These are phyloP conservation scores for Pseudisothecium myosuroides DNA, from an alignment of 225 moss, liverwort and hornwort genomes.

Conservation along the genomic window DNA sequence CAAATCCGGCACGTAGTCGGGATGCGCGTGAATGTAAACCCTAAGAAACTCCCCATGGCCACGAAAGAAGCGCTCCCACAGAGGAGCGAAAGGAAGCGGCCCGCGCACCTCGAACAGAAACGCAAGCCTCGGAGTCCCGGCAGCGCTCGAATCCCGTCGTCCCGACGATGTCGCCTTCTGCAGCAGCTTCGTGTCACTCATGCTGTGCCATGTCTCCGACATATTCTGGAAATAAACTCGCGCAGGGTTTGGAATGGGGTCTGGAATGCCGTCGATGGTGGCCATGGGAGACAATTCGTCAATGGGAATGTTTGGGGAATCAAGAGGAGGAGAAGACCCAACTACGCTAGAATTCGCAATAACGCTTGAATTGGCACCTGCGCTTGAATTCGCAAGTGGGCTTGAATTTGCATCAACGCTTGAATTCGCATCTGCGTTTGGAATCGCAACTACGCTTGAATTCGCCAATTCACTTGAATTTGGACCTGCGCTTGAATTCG, in stretches of 20 bases:
- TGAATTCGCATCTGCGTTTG: neutral
- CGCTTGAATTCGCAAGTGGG: too few relatives aligned
- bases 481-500: neutral
- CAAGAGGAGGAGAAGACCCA: neutral
- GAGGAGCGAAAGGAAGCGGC: slow-evolving; percentile 7
- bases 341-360: neutral
- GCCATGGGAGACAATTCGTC: neutral
- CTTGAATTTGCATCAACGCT: neutral
- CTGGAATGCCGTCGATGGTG: neutral
- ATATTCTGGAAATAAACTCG: slow-evolving; percentile 12
- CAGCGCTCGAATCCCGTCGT: neutral
- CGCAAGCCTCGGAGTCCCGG: neutral
- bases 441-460: neutral
- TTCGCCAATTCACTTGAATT: neutral
- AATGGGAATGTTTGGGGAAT: neutral
- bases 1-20: slow-evolving; percentile 1
- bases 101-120: slow-evolving; percentile 26
- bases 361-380: neutral
- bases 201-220: slow-evolving; percentile 35
- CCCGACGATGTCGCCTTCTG: slow-evolving; percentile 7
- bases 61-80: slow-evolving; percentile 34
- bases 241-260: neutral
- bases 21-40: slow-evolving; percentile 32
- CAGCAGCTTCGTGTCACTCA: slow-evolving; percentile 13
- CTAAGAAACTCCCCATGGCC: neutral